Percentiles rank a stretch among this genome's conserved stretches.
Evolutionary conservation across 495 filamentous ascomycete species (phyloP).

Genomic region (Aspergillus indologenus): DNA sequence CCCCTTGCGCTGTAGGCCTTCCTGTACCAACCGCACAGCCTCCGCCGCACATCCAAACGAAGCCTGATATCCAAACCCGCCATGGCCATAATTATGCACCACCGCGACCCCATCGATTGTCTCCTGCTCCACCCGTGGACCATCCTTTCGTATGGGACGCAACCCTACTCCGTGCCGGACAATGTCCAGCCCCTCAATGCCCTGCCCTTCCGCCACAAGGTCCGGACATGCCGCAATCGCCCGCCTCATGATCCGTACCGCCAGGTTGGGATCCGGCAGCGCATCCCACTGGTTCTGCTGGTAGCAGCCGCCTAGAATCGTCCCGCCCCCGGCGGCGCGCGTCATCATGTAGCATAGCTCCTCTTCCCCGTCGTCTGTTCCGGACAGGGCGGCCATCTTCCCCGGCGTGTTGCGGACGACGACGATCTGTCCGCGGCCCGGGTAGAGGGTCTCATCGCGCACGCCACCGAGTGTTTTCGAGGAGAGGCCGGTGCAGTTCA

Average conservation of each 20-base stretch:
- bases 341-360: constrained; percentile 80
- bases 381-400: constrained; percentile 60
- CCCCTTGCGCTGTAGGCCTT: constrained; percentile 35
- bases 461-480: constrained; percentile 73
- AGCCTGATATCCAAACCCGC: constrained; percentile 65
- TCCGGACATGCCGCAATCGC: constrained; percentile 64
- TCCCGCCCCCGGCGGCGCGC: constrained; percentile 67
- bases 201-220: constrained; percentile 55
- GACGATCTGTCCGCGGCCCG: constrained; percentile 80
- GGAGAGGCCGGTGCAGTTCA: constrained; percentile 81
- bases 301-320: constrained; percentile 79
- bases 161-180: constrained; percentile 80
- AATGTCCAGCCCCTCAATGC: constrained; percentile 66
- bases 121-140: constrained; percentile 75
- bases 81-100: constrained; percentile 88
- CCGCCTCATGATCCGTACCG: constrained; percentile 77
- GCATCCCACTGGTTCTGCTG: constrained; percentile 73
- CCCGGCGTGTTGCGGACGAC: constrained; percentile 72
- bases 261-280: constrained; percentile 69
- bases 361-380: constrained; percentile 69
- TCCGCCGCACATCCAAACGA: constrained; percentile 73
- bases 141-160: constrained; percentile 65
- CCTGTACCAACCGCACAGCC: constrained; percentile 60
- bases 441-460: constrained; percentile 63
- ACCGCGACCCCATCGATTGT: constrained; percentile 58